Evolutionary conservation across 2,329 filamentous ascomycete species (phyloP).

Genomic region (Fusarium udum): DNA sequence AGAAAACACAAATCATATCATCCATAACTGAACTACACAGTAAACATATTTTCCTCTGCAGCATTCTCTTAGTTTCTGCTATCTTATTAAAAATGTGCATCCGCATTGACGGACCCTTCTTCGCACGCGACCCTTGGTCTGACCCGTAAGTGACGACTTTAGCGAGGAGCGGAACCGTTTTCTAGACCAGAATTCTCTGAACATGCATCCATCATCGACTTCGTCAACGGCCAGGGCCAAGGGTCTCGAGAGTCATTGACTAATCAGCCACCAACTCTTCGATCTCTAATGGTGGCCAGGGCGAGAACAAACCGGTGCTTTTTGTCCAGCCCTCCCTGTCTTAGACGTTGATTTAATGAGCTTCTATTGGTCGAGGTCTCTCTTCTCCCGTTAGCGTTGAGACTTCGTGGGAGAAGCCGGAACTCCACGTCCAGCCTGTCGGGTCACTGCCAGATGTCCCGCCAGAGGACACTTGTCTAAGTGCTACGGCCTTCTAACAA

Average conservation of each 20-base stretch:
- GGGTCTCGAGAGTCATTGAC: slow-evolving; percentile 29
- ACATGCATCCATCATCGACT: slow-evolving; percentile 11
- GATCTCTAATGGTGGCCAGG: slow-evolving; percentile 34
- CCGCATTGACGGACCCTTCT: slow-evolving; percentile 11
- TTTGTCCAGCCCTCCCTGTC: slow-evolving; percentile 29
- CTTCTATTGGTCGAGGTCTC: slow-evolving; percentile 22
- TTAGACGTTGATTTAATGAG: slow-evolving; percentile 14
- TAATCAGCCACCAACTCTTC: slow-evolving; percentile 29
- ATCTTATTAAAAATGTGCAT: slow-evolving; percentile 7
- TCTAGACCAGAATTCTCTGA: slow-evolving; percentile 10
- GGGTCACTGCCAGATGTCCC: slow-evolving; percentile 43
- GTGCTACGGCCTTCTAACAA: slow-evolving; percentile 8
- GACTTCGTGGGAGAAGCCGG: slow-evolving; percentile 47
- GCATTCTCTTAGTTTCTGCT: neutral
- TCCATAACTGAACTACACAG: slow-evolving; percentile 1
- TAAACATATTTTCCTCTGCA: neutral
- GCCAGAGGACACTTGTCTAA: slow-evolving; percentile 13
- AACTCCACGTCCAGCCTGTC: slow-evolving; percentile 45
- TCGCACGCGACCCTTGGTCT: slow-evolving; percentile 31
- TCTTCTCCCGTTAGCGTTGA: slow-evolving; percentile 30
- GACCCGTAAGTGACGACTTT: slow-evolving; percentile 30
- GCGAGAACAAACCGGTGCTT: slow-evolving; percentile 49
- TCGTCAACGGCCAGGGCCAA: slow-evolving; percentile 13
- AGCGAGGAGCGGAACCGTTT: slow-evolving; percentile 34
- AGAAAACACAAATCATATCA: neutral